Evolutionary conservation across 805 yeast species (phyloP).

Genomic region (Wickerhamiella alocasiicola): DNA sequence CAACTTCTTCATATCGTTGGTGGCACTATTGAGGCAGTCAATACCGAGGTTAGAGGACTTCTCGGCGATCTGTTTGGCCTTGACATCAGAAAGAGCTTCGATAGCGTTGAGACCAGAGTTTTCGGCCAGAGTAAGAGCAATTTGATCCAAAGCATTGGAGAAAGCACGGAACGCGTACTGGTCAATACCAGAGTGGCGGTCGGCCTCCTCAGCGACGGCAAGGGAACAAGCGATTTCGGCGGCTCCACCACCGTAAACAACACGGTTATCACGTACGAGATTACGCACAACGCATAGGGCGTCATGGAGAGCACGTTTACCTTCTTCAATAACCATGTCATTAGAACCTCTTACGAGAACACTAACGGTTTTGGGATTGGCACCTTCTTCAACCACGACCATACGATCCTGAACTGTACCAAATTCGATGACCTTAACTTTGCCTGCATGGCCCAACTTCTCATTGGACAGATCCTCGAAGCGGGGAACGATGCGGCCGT

Average conservation of each 20-base stretch:
- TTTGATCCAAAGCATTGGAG: slow-evolving; percentile 76
- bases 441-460: slow-evolving; percentile 81
- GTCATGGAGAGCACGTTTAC: slow-evolving; percentile 91
- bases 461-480: slow-evolving; percentile 78
- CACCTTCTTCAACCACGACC: slow-evolving; percentile 85
- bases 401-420: slow-evolving; percentile 96
- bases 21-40: slow-evolving; percentile 81
- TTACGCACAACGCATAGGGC: slow-evolving; percentile 96
- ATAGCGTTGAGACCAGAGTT: slow-evolving; percentile 94
- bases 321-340: slow-evolving; percentile 96
- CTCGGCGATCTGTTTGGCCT: slow-evolving; percentile 73
- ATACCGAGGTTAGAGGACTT: slow-evolving; percentile 67
- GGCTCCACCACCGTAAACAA: slow-evolving; percentile 99
- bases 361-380: slow-evolving; percentile 79
- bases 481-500: slow-evolving; percentile 93
- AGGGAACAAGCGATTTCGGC: slow-evolving; percentile 90
- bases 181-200: slow-evolving; percentile 84
- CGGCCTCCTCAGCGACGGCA: slow-evolving; percentile 85
- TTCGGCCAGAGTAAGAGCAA: slow-evolving; percentile 92
- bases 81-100: slow-evolving; percentile 72
- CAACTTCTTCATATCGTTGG: slow-evolving; percentile 84
- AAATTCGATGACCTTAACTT: slow-evolving; percentile 74
- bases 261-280: slow-evolving; percentile 77
- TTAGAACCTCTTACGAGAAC: slow-evolving; percentile 91
- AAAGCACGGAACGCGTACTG: slow-evolving; percentile 97